Conservation (phyloP, 257 asterid species). For the Solanum sejunctum region DNA sequence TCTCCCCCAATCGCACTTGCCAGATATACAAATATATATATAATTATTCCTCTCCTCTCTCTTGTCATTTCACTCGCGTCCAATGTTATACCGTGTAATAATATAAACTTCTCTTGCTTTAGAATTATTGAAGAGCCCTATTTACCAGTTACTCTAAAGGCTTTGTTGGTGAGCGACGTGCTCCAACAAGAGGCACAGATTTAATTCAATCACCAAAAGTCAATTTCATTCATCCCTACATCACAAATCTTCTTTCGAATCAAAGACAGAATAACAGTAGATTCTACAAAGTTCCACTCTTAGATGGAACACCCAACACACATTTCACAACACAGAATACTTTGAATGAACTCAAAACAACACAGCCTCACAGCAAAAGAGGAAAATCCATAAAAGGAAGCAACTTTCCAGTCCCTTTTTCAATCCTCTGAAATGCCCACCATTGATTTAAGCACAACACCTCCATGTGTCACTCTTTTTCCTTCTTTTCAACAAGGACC, state of each 20-base stretch:
- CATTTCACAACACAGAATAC: not conserved
- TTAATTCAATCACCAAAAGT: not conserved
- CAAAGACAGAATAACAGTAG: not conserved
- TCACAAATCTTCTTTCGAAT: not conserved
- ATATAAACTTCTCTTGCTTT: too few relatives aligned
- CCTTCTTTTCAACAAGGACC: constrained; percentile 21
- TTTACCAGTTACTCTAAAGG: too few relatives aligned
- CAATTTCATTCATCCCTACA: constrained; percentile 7
- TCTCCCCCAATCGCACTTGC: too few relatives aligned
- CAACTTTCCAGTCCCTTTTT: not conserved
- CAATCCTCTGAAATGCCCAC: constrained; percentile 38
- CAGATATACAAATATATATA: too few relatives aligned
- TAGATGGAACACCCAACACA: not conserved
- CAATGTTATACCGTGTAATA: too few relatives aligned
- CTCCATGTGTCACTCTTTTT: constrained; percentile 35
- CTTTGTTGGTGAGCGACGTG: too few relatives aligned
- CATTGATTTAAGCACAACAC: constrained; percentile 38
- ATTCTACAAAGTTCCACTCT: not conserved
- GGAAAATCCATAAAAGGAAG: not conserved
- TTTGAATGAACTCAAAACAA: not conserved
- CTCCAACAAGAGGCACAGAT: constrained; percentile 38
- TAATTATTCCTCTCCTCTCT: too few relatives aligned
- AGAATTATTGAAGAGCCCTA: too few relatives aligned
- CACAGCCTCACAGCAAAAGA: not conserved
- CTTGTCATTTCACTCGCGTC: too few relatives aligned